Evolutionary conservation across 345 rosid genomes (phyloP).

Genomic region (Gossypium mustelinum): DNA sequence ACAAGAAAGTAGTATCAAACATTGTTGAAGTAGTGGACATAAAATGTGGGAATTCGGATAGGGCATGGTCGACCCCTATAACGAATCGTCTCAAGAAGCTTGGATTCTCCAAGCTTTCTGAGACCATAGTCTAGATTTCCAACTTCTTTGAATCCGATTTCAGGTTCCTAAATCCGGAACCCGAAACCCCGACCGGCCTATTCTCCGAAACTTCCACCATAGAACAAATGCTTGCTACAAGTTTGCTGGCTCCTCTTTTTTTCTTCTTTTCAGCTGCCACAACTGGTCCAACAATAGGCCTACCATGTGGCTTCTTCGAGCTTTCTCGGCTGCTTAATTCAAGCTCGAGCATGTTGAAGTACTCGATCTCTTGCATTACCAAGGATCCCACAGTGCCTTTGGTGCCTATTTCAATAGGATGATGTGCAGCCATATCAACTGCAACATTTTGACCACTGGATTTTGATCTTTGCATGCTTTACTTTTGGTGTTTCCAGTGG

Average conservation of each 20-base stretch:
- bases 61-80: conserved; percentile 75
- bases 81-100: conserved; percentile 84
- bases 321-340: conserved; percentile 29
- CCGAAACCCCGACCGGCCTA: conserved; percentile 34
- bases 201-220: conserved; percentile 50
- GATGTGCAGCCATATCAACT: conserved; percentile 25
- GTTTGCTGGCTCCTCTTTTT: conserved; percentile 37
- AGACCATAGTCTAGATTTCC: conserved; percentile 55
- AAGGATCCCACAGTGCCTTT: conserved; percentile 54
- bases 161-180: conserved; percentile 45
- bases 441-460: conserved; percentile 8
- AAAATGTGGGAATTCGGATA: conserved; percentile 72
- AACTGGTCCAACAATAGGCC: conserved; percentile 25
- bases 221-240: conserved; percentile 50
- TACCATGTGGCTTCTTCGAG: conserved; percentile 31
- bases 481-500: conserved; percentile 15
- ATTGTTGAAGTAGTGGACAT: conserved; percentile 85
- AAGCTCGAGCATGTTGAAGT: conserved; percentile 43
- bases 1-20: conserved; percentile 52
- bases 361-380: conserved; percentile 50
- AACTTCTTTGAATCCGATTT: conserved; percentile 46
- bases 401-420: conserved; percentile 52
- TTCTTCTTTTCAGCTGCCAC: conserved; percentile 41
- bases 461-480: conserved; percentile 32
- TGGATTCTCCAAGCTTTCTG: conserved; percentile 85